Conservation (phyloP, 257 asterid genomes). For the Voacanga thouarsii region DNA sequence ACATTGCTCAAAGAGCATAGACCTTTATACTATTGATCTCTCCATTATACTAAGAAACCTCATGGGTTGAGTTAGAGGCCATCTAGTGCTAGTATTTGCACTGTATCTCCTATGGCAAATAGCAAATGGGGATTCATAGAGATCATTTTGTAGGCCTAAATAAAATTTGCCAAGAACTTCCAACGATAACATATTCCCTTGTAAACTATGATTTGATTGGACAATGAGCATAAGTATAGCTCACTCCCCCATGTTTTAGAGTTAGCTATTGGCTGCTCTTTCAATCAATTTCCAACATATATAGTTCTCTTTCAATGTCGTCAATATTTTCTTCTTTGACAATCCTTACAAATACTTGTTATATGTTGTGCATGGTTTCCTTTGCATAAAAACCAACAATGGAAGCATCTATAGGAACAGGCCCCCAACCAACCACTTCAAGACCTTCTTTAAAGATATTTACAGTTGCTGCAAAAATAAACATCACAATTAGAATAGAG, state of each 20-base stretch:
- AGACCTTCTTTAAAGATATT: constrained; percentile 81
- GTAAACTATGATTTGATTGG: too few species aligned
- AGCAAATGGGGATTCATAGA: constrained; percentile 96
- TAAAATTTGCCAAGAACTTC: too few species aligned
- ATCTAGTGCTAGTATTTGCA: constrained; percentile 95
- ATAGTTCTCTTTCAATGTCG: too few species aligned
- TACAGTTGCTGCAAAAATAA: constrained; percentile 57
- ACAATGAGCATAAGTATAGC: too few species aligned
- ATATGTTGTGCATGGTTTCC: too few species aligned
- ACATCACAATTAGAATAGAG: constrained; percentile 18
- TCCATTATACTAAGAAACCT: constrained; percentile 98
- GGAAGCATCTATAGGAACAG: constrained; percentile 79
- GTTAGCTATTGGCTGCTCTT: too few species aligned
- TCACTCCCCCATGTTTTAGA: too few species aligned
- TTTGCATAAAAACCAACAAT: constrained; percentile 84
- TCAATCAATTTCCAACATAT: too few species aligned
- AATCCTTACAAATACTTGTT: too few species aligned
- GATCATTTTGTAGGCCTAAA: too few species aligned
- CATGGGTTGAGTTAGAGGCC: constrained; percentile 99
- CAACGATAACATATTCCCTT: too few species aligned
- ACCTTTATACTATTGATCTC: constrained; percentile 99
- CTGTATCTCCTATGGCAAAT: constrained; percentile 97
- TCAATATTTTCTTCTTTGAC: too few species aligned
- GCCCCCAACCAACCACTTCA: constrained; percentile 96
- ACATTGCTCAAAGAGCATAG: constrained; percentile 5